phyloP scores from a whole-genome alignment of 2,329 filamentous ascomycete genomes.

The Ilyonectria sp. region DNA sequence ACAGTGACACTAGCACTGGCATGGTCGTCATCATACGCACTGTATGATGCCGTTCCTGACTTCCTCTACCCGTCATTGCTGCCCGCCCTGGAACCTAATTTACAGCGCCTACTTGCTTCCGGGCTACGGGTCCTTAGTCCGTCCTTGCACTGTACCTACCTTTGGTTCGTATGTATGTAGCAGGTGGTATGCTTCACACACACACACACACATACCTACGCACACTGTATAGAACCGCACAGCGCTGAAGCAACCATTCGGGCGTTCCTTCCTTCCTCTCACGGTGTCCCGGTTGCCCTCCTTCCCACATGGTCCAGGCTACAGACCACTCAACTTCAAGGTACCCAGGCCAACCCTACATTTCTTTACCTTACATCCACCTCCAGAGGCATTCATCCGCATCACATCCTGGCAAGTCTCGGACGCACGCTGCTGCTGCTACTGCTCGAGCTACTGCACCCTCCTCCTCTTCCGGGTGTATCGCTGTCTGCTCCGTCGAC shows the following conservation, averaged over 20 bases:
- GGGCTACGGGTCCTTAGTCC: not conserved
- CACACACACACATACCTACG: not conserved
- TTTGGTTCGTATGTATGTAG: no score
- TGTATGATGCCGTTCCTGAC: not conserved
- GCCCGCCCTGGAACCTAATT: not conserved
- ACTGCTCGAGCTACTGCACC: slow-evolving; percentile 38
- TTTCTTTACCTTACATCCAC: slow-evolving; percentile 16
- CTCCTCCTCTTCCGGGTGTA: slow-evolving; percentile 25
- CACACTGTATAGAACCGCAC: slow-evolving; percentile 11
- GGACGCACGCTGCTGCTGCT: slow-evolving; percentile 28
- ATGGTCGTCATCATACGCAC: not conserved
- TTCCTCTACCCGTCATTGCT: slow-evolving; percentile 4
- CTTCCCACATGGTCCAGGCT: not conserved
- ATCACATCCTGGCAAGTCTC: slow-evolving; percentile 26
- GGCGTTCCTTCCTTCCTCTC: not conserved
- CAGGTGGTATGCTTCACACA: no score
- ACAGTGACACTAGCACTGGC: not conserved
- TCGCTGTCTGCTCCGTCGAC: slow-evolving; percentile 19
- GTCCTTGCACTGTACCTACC: no score
- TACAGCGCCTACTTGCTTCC: not conserved
- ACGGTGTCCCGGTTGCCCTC: not conserved
- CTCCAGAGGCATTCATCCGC: slow-evolving; percentile 28
- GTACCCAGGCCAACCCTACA: slow-evolving; percentile 25
- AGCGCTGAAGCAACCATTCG: not conserved
- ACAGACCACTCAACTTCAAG: slow-evolving; percentile 21